A percentile compares a stretch with the other conserved stretches of the same genome.
Evolutionary conservation across 345 rosid genomes (phyloP).

Genomic region (Citrus mangshanensis): DNA sequence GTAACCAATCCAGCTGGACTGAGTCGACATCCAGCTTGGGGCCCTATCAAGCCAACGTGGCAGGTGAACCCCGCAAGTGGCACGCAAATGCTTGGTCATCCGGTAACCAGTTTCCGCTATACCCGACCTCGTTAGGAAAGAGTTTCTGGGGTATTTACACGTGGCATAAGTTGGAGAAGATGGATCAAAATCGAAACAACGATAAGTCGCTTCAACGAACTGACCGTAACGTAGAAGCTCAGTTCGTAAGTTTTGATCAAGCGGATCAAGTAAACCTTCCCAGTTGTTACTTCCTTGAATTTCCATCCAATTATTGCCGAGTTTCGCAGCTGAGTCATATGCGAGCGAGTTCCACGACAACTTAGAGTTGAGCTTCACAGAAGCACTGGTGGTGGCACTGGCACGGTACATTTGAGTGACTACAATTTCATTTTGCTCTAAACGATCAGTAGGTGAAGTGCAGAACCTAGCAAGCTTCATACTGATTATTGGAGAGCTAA

Average conservation of each 20-base stretch:
- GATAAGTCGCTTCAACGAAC: conserved; percentile 56
- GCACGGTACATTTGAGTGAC: neutral
- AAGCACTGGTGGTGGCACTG: neutral
- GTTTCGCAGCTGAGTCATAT: conserved; percentile 9
- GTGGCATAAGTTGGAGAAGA: conserved; percentile 39
- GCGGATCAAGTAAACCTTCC: conserved; percentile 65
- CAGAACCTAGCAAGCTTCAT: conserved; percentile 1
- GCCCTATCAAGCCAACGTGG: conserved; percentile 45
- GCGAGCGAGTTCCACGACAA: conserved; percentile 6
- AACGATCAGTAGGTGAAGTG: neutral
- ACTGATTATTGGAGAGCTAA: neutral
- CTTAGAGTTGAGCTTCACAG: neutral
- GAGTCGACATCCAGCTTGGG: conserved; percentile 45
- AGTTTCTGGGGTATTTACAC: conserved; percentile 31
- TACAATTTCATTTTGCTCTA: neutral
- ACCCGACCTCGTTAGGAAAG: conserved; percentile 36
- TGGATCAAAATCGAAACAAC: conserved; percentile 46
- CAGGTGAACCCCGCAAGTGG: conserved; percentile 42
- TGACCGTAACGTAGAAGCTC: conserved; percentile 60
- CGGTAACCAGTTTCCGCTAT: conserved; percentile 34
- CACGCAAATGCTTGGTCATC: conserved; percentile 43
- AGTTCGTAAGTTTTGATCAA: conserved; percentile 45
- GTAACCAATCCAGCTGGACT: conserved; percentile 68
- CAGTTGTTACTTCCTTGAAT: conserved; percentile 55
- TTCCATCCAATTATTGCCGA: conserved; percentile 46